phyloP scores from a whole-genome alignment of 805 yeast species.

The Suhomyces faveliae region DNA sequence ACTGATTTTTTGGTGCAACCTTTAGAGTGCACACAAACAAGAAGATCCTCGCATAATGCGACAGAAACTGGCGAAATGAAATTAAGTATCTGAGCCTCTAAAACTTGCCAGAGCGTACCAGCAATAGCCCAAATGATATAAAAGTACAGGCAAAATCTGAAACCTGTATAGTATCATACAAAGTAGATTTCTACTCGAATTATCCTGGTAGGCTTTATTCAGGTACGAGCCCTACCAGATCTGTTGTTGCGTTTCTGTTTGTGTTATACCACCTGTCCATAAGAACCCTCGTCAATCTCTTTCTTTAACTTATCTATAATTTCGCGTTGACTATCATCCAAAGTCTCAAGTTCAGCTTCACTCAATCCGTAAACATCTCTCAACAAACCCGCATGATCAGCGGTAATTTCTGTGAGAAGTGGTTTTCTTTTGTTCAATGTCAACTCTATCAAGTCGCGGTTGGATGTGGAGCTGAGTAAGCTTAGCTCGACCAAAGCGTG shows the following conservation, averaged over 20 bases:
- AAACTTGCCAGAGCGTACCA: not conserved
- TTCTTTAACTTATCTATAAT: conserved; percentile 15
- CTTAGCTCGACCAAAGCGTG: conserved; percentile 80
- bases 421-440: conserved; percentile 34
- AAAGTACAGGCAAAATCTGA: too few species aligned
- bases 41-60: not conserved
- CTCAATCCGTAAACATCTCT: conserved; percentile 26
- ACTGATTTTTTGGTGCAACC: not conserved
- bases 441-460: conserved; percentile 36
- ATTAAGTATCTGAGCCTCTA: not conserved
- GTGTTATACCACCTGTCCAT: conserved; percentile 13
- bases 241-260: not conserved
- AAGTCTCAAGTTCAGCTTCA: conserved; percentile 27
- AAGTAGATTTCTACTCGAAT: not conserved
- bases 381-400: conserved; percentile 35
- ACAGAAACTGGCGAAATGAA: not conserved
- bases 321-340: conserved; percentile 23
- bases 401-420: conserved; percentile 26
- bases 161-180: not conserved
- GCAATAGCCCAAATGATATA: too few species aligned
- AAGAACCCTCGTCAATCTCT: conserved; percentile 23
- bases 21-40: not conserved
- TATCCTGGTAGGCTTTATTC: too few species aligned
- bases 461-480: conserved; percentile 32
- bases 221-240: too few species aligned